Percentiles rank a stretch among this genome's conserved stretches.
Evolutionary conservation across 495 filamentous ascomycete species (phyloP).

Genomic region (Podospora bellae-mahoneyi): DNA sequence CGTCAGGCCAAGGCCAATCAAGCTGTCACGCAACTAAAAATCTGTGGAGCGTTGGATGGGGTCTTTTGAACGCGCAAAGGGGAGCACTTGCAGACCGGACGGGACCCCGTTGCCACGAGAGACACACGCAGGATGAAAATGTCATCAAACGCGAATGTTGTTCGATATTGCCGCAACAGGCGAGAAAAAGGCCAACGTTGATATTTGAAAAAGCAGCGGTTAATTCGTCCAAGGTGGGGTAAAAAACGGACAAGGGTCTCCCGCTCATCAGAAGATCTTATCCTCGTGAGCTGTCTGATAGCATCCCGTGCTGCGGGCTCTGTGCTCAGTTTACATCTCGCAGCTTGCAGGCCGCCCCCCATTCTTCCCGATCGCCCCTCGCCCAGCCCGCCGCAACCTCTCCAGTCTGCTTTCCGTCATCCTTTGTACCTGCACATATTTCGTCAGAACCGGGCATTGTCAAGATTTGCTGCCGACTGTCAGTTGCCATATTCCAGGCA

Average conservation of each 20-base stretch:
- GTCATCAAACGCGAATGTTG: too few relatives aligned
- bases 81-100: background rate
- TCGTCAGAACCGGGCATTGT: slow-evolving; percentile 9
- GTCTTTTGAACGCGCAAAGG: background rate
- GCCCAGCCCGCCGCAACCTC: background rate
- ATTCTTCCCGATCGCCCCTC: background rate
- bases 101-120: background rate
- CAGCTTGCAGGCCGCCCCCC: background rate
- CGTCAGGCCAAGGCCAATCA: background rate
- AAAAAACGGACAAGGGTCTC: slow-evolving; percentile 2
- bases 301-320: slow-evolving; percentile 1
- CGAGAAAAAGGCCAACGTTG: background rate
- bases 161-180: background rate
- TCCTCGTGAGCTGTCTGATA: slow-evolving; percentile 4
- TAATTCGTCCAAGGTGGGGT: background rate
- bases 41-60: background rate
- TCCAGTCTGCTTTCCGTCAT: slow-evolving; percentile 7
- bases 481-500: background rate
- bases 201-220: background rate
- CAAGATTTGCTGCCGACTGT: background rate
- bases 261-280: background rate
- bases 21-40: background rate
- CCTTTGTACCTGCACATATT: slow-evolving; percentile 6
- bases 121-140: too few relatives aligned
- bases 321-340: background rate